A percentile compares a stretch with the other conserved stretches of the same genome.
Evolutionary conservation across 768 basidiomycete species (phyloP).

Genomic region (Daedalea quercina): DNA sequence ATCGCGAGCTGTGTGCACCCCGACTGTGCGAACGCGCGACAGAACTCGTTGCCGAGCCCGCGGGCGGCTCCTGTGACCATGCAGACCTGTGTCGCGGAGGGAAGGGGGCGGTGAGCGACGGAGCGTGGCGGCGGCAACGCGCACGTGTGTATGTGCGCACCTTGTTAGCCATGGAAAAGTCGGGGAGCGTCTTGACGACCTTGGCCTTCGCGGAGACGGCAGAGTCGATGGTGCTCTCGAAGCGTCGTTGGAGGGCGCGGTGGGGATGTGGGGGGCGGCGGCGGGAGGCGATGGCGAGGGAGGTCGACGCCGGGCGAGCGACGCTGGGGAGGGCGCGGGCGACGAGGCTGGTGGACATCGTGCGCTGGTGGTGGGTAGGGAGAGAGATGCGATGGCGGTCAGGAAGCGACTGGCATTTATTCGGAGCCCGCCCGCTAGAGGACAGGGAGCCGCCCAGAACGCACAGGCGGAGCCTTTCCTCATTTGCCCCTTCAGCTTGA

Average conservation of each 20-base stretch:
- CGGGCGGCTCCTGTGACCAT: conserved; percentile 90
- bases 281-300: conserved; percentile 15
- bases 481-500: not conserved
- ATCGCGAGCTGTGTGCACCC: conserved; percentile 79
- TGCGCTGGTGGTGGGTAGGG: conserved; percentile 9
- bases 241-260: conserved; percentile 8
- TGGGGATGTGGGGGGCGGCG: conserved; percentile 9
- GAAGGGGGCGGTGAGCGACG: conserved; percentile 3
- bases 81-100: conserved; percentile 57
- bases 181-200: conserved; percentile 49
- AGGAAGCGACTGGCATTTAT: conserved; percentile 11
- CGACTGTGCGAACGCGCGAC: conserved; percentile 82
- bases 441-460: not conserved
- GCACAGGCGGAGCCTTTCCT: not conserved
- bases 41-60: conserved; percentile 88
- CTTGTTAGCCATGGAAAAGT: conserved; percentile 77
- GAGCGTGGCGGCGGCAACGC: not conserved
- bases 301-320: conserved; percentile 13
- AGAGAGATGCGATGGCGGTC: conserved; percentile 6
- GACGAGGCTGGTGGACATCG: conserved; percentile 25
- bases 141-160: conserved; percentile 31
- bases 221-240: conserved; percentile 13
- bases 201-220: conserved; percentile 17
- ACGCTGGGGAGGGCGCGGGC: conserved; percentile 15
- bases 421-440: conserved; percentile 1